Evolutionary conservation across 257 asterid species (phyloP).

Genomic region (Forsythia viridissima): DNA sequence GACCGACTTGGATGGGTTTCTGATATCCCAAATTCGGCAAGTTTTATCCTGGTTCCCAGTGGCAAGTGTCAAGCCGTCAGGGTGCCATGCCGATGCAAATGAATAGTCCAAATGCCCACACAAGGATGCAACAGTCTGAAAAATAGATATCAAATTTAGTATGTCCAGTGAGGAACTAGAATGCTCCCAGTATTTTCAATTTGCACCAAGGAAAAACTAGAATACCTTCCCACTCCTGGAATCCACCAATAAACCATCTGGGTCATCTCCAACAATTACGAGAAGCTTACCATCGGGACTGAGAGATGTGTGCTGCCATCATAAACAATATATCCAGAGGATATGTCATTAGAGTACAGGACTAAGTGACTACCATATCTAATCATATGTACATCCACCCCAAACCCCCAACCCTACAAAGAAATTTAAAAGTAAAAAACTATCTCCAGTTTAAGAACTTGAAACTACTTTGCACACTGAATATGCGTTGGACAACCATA

Average conservation of each 20-base stretch:
- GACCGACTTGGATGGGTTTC: constrained; percentile 65
- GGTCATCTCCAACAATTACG: constrained; percentile 83
- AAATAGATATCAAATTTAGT: neutral
- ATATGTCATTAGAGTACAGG: neutral
- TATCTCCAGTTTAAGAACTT: neutral
- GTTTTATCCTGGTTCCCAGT: constrained; percentile 97
- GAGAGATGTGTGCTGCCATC: constrained; percentile 80
- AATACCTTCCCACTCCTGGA: constrained; percentile 74
- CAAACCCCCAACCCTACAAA: neutral
- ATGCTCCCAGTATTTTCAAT: neutral
- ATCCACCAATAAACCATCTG: constrained; percentile 72
- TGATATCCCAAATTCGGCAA: constrained; percentile 82
- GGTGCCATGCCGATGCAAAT: constrained; percentile 97
- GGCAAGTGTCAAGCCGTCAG: constrained; percentile 76
- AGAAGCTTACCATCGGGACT: constrained; percentile 83
- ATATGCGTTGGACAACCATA: neutral
- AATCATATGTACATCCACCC: neutral
- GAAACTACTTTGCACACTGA: neutral
- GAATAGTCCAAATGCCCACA: constrained; percentile 80
- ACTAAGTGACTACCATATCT: neutral
- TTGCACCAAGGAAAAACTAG: constrained; percentile 4
- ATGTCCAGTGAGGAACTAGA: neutral
- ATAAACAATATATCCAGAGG: constrained; percentile 18
- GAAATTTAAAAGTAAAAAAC: neutral
- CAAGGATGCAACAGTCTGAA: constrained; percentile 61